phyloP scores from a whole-genome alignment of 257 asterid genomes.

The Solanum dulcamara region DNA sequence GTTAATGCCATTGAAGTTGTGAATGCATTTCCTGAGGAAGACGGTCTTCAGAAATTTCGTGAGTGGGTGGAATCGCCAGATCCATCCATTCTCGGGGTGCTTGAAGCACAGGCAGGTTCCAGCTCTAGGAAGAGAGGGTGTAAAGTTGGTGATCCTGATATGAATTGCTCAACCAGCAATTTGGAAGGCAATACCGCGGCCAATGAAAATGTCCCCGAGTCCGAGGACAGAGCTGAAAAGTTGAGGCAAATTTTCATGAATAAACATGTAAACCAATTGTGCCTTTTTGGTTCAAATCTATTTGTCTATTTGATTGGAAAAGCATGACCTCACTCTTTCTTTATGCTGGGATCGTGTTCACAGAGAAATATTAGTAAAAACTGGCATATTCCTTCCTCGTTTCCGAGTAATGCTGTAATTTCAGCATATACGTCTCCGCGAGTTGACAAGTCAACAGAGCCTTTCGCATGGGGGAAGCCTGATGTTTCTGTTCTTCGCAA shows the following conservation, averaged over 20 bases:
- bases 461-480: conserved; percentile 92
- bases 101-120: conserved; percentile 30
- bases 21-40: conserved; percentile 84
- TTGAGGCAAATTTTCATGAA: conserved; percentile 66
- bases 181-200: conserved; percentile 6
- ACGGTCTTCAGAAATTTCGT: conserved; percentile 74
- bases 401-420: conserved; percentile 84
- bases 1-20: conserved; percentile 95
- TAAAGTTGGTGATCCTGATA: conserved; percentile 18
- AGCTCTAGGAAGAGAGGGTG: conserved; percentile 33
- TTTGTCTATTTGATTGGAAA: background rate
- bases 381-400: conserved; percentile 82
- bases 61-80: conserved; percentile 98
- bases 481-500: conserved; percentile 81
- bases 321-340: background rate
- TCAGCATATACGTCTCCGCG: conserved; percentile 84
- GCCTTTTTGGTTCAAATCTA: background rate
- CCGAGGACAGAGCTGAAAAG: conserved; percentile 25
- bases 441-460: conserved; percentile 80
- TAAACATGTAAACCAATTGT: conserved; percentile 50
- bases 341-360: background rate
- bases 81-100: conserved; percentile 69
- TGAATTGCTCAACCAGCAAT: conserved; percentile 15
- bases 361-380: conserved; percentile 98
- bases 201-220: conserved; percentile 13